Percentiles rank a stretch among this genome's conserved stretches.
Conservation (phyloP, 2,329 filamentous ascomycete genomes). For the Aureobasidium sp. region DNA sequence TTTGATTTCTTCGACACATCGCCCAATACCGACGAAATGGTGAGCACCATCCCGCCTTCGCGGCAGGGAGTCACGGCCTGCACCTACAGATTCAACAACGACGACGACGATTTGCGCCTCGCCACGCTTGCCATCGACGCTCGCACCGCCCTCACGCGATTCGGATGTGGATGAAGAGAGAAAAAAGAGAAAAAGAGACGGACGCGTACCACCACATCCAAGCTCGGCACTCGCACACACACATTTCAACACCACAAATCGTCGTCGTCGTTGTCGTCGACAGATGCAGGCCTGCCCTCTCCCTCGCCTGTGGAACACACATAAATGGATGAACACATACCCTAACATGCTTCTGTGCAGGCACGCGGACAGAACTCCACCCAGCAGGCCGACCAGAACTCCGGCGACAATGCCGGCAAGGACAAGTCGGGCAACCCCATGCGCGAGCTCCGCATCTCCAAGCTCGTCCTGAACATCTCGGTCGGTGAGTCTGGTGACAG, state of each 20-base stretch:
- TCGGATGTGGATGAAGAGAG: conserved; percentile 1
- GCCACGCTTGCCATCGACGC: not conserved
- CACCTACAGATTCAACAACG: not conserved
- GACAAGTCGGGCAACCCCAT: conserved; percentile 93
- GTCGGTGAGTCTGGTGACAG: conserved; percentile 99
- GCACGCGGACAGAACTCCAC: conserved; percentile 35
- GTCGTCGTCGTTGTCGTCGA: conserved; percentile 7
- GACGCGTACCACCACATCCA: not conserved
- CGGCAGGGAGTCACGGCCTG: conserved; percentile 8
- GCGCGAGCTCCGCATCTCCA: conserved; percentile 99
- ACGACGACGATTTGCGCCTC: conserved; percentile 2
- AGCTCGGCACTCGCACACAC: not conserved
- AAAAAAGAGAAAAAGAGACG: not conserved
- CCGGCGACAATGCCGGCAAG: conserved; percentile 28
- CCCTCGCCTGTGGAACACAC: conserved; percentile 10
- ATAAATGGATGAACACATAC: conserved; percentile 15
- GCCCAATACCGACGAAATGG: conserved; percentile 16
- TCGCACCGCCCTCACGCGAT: not conserved
- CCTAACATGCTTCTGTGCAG: conserved; percentile 20
- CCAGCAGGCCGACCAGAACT: conserved; percentile 48
- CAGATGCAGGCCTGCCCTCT: conserved; percentile 15
- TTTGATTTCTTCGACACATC: conserved; percentile 13
- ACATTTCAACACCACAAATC: not conserved
- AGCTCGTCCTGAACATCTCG: conserved; percentile 99
- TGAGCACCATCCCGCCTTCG: not conserved